Base-by-base conservation (phyloP, 2,329 filamentous ascomycete genomes). In the Lachnellula willkommii region DNA sequence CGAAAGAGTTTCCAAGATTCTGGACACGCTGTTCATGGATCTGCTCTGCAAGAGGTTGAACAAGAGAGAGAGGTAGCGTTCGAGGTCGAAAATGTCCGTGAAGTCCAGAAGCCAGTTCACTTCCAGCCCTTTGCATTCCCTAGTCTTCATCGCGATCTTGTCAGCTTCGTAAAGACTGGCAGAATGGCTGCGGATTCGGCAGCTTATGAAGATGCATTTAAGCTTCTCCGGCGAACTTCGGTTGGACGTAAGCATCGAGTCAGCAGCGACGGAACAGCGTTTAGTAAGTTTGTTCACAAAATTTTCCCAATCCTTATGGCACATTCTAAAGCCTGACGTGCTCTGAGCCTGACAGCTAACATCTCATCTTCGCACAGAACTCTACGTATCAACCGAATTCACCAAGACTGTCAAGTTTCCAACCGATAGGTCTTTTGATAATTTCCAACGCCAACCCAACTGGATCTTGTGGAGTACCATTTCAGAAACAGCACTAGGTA, bases 391-490 rank as follows among this genome's bases (percentile, higher is more conserved):
- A 0, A 58, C 54, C 0, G 77, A 84, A 55, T 85, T 82, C 55
- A 69, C 64, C 2, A 70, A 72, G 26, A 81, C 79, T 0, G 72
- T 82, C 2, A 68, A 70, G 2, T 40, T 65, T 2, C 56, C 65
- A 56, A 55, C 64, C 15, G 43, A 50, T 6, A 56, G 63, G n/a
- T 59, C 77, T 59, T 68, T 72, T 52, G 74, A 78, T 50, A 70
- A 74, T 28, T 77, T 75, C 50, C 52, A 71, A 61, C 74, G 77
- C 1, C 69, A 79, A 0, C 79, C 85, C 0, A 79, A 83, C 26
- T 89, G 83, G 83, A 64, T 89, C 2, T 67, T 88, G 0, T 86
- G 79, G 77, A 80, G 77, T 56, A 61, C 62, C 0, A n/a, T 61
- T 0, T 70, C 71, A 0, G 63, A 79, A 7, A 77, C 73, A 0